Base-by-base conservation (phyloP, 148 eudicot species). In the Persicaria maculosa region DNA sequence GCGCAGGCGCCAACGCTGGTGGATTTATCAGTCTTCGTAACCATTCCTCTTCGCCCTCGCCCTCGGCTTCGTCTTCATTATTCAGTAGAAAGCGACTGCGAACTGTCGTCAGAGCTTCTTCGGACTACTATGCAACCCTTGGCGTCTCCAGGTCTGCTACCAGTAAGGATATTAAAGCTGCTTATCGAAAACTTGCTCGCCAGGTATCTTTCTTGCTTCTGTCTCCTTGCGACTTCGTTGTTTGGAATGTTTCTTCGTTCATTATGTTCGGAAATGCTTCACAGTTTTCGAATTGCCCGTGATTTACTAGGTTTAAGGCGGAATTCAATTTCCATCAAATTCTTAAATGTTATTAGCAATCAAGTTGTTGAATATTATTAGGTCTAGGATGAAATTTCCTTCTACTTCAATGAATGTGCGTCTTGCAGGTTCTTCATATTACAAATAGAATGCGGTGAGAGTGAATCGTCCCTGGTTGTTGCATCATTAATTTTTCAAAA, bases 171-270 rank as follows among this genome's bases (percentile, higher is more conserved):
- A 95, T 95, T 64, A 95, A 95, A 74, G 91, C 97, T 15, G 98
- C 98, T 68, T 95, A 92, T 77, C 86, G 98, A 3, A 90, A 79
- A 22, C 74, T 95, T 77, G 98, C 98, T 84, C 91, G 98, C 9
- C 93, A 95, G 97, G 98, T 95, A 79, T 48, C 58, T 44, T 75
- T 16, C 40, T 14, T 12, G 10, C 11, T 14, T 4, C 55, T 9
- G 36, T 53, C 25, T 52, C n/a, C 9, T 58, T 19, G 48, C 16
- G 31, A 25, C 7, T 15, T 17, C 40, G 71, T 65, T 11, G 3
- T 25, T 19, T 47, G 62, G 9, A 0, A 10, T 2, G 6, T 80
- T n/a, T 61, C 67, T 59, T 58, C 25, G 31, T 25, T 59, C 43
- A 59, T 20, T 12, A 5, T 20, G 6, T 15, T 15, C n/a, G 59